Evolutionary conservation across 257 asterid genomes (phyloP).

Genomic region (Solanum rostratum): DNA sequence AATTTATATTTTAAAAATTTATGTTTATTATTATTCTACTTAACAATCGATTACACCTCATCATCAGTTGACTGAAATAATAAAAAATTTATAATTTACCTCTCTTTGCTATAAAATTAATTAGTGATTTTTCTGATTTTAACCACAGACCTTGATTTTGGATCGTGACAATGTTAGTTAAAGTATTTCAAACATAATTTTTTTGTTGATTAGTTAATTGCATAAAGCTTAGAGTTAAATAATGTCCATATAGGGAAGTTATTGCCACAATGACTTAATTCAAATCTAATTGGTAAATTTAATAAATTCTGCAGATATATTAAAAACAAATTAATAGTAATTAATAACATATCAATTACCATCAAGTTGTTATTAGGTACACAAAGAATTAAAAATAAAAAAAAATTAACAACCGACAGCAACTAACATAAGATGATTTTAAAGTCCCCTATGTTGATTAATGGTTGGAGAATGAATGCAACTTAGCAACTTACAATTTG

Average conservation of each 20-base stretch:
- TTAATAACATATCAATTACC: neutral
- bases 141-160: neutral
- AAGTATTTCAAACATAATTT: neutral
- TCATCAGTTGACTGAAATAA: neutral
- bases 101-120: neutral
- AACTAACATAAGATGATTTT: slow-evolving; percentile 12
- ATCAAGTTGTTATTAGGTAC: slow-evolving; percentile 3
- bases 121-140: neutral
- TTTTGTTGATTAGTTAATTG: neutral
- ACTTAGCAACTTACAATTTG: neutral
- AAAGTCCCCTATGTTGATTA: neutral
- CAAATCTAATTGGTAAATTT: neutral
- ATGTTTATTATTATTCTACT: no score
- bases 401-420: slow-evolving; percentile 19
- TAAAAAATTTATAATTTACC: neutral
- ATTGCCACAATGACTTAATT: neutral
- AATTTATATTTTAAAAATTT: no score
- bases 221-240: neutral
- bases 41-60: no score
- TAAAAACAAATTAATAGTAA: neutral
- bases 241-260: neutral
- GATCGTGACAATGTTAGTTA: neutral
- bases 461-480: slow-evolving; percentile 7
- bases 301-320: neutral
- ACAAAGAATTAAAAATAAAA: neutral